These are phyloP conservation scores for Russula abietina DNA, from an alignment of 768 basidiomycete genomes.

Conservation along the genomic window DNA sequence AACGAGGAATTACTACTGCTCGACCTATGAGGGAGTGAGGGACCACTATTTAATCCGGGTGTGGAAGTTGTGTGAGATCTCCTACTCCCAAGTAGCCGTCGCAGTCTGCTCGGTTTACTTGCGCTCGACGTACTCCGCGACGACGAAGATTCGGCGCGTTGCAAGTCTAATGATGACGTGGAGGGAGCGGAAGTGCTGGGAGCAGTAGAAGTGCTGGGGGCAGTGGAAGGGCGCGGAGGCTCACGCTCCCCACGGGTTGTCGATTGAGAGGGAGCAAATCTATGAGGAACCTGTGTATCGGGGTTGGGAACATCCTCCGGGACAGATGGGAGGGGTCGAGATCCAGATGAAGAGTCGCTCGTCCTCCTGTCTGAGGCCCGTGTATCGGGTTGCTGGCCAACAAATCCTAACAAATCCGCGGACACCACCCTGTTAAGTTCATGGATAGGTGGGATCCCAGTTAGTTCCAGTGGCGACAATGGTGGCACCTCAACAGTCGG, in stretches of 20 bases:
- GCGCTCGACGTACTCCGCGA: constrained; percentile 1
- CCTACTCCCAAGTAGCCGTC: background rate
- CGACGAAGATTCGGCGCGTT: background rate
- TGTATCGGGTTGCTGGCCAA: background rate
- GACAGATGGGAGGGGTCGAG: constrained; percentile 6
- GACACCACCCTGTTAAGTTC: background rate
- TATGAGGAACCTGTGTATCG: background rate
- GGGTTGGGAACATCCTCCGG: background rate
- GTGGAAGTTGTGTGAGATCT: background rate
- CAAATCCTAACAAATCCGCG: background rate
- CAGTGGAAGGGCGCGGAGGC: background rate
- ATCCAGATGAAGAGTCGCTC: background rate
- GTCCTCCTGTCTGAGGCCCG: background rate
- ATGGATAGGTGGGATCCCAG: background rate
- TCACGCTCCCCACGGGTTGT: background rate
- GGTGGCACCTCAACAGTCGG: background rate
- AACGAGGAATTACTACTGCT: background rate
- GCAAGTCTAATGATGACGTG: background rate
- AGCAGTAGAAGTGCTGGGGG: background rate
- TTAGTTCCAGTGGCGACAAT: background rate
- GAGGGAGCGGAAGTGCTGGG: background rate
- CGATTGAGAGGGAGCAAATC: background rate
- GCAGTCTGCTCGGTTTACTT: background rate
- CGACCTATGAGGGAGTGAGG: background rate
- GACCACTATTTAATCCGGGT: background rate